Conservation (phyloP, 805 yeast species). For the Teunomyces funiuensis region DNA sequence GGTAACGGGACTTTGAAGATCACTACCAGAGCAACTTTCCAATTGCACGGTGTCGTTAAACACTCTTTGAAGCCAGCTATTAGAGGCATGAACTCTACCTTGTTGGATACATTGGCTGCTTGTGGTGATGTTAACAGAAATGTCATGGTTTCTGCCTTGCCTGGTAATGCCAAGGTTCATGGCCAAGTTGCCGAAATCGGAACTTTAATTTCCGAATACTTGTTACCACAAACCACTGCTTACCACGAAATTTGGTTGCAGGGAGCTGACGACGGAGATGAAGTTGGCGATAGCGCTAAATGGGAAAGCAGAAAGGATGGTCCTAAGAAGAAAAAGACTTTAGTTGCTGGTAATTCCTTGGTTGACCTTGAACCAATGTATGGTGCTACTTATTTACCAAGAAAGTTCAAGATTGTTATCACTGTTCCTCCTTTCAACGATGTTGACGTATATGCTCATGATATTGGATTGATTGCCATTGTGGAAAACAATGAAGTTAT, state of each 20-base stretch:
- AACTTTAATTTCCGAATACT: conserved; percentile 67
- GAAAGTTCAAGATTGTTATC: conserved; percentile 93
- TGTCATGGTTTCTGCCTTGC: conserved; percentile 89
- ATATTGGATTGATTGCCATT: conserved; percentile 88
- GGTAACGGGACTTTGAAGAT: conserved; percentile 94
- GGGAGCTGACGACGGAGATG: conserved; percentile 75
- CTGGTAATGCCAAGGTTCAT: conserved; percentile 80
- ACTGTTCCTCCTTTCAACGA: conserved; percentile 96
- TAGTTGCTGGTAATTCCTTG: conserved; percentile 83
- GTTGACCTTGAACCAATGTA: conserved; percentile 85
- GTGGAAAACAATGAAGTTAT: conserved; percentile 60
- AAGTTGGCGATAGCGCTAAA: conserved; percentile 58
- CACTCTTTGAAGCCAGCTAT: conserved; percentile 86
- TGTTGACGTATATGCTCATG: conserved; percentile 95
- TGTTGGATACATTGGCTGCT: conserved; percentile 94
- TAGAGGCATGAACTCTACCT: conserved; percentile 85
- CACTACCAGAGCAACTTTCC: conserved; percentile 97
- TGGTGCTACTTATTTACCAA: conserved; percentile 83
- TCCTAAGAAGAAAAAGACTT: conserved; percentile 75
- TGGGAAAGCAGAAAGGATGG: conserved; percentile 71
- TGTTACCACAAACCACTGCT: conserved; percentile 90
- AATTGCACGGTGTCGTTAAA: conserved; percentile 91
- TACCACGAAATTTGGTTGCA: conserved; percentile 96
- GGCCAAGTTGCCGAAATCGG: conserved; percentile 67
- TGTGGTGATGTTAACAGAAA: conserved; percentile 98